Conservation (phyloP, 805 yeast species). For the Wickerhamiella brachini region DNA sequence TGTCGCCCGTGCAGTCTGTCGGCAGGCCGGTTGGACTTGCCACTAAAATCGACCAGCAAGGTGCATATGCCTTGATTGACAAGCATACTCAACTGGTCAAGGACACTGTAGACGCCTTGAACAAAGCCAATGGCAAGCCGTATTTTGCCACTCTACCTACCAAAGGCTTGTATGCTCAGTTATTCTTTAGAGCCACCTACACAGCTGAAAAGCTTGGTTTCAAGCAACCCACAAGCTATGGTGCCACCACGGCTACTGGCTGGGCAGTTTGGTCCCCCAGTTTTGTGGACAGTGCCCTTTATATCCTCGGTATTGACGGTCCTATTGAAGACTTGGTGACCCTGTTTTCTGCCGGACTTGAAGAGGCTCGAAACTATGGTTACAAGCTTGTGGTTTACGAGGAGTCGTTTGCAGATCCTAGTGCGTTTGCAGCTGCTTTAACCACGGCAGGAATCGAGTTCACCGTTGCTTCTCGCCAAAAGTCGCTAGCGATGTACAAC, state of each 20-base stretch:
- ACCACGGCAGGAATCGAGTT: background rate
- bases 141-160: background rate
- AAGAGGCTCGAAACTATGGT: slow-evolving; percentile 7
- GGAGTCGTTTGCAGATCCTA: slow-evolving; percentile 4
- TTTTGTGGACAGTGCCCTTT: slow-evolving; percentile 6
- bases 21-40: background rate
- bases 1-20: background rate
- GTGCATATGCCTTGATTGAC: background rate
- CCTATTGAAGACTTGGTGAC: slow-evolving; percentile 9
- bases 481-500: slow-evolving; percentile 8
- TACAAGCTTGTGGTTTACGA: slow-evolving; percentile 8
- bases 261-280: slow-evolving; percentile 9
- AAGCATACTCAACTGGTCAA: background rate
- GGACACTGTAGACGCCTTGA: background rate
- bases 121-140: background rate
- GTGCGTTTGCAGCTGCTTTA: slow-evolving; percentile 7
- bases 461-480: background rate
- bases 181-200: background rate
- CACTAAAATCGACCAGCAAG: background rate
- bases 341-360: slow-evolving; percentile 6
- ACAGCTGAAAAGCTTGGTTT: slow-evolving; percentile 1
- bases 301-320: slow-evolving; percentile 8
- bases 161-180: background rate
- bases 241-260: slow-evolving; percentile 8
- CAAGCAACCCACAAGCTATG: slow-evolving; percentile 4